Evolutionary conservation across 1,139 yeast species (phyloP), one percentile per base, ranked within the genome.

Genomic region (Debaryomyces psychrophilus): DNA sequence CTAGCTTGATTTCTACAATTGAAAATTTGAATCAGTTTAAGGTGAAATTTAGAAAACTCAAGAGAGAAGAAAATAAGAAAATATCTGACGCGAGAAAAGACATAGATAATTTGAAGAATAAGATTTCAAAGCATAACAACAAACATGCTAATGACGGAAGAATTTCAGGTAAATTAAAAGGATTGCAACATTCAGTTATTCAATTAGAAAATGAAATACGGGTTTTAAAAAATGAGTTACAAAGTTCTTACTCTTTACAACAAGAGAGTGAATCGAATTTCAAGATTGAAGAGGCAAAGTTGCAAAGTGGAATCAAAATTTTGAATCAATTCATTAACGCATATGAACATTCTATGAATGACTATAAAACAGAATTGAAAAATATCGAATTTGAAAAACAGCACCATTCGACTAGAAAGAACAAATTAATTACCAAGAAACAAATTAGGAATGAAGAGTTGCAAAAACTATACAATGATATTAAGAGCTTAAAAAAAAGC

Each of bases 21-120:
- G 78, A 79, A 23, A 80, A 78, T 46, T 66, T 84, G 46, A 70
- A 73, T 27, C 72, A 76, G 40, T 79, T 81, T 49, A 78, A 76
- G 54, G 51, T 67, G 4, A 79, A 77, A 49, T 60, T 81, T 54
- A 84, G 81, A 61, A 85, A 83, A 54, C 66, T 77, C 46, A 84
- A 83, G 60, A 79, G 76, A 50, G 92, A 86, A 47, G 81, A 83
- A 58, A 74, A 77, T 52, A 84, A 82, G 54, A 76, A 76, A 55
- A 62, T 80, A 22, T 61, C 73, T 11, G 78, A 83, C 4, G 62
- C 79, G 44, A 79, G 78, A 52, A 74, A 76, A 50, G 87, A 83
- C 44, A 83, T 83, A 55, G 90, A 83, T 35, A 65, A 65, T 43
- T 65, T 83, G 47, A 79, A 77, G 54, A 68, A 64, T 20, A 79